These are phyloP conservation scores for Fusarium staphyleae DNA, from an alignment of 2,329 filamentous ascomycete species.

Conservation along the genomic window DNA sequence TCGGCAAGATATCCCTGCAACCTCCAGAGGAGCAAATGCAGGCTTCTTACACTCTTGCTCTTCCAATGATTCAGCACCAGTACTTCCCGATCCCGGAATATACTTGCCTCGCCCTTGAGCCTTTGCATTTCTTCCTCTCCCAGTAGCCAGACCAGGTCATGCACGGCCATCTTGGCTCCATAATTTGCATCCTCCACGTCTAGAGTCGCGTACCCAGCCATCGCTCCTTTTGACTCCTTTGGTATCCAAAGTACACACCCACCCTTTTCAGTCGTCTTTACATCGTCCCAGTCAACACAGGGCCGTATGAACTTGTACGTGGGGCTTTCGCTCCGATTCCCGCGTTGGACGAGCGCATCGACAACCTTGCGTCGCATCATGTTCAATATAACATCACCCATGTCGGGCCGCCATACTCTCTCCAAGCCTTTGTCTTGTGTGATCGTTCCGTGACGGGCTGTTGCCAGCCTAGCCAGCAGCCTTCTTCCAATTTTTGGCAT, in stretches of 20 bases:
- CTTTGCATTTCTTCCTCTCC: constrained; percentile 54
- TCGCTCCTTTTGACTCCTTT: constrained; percentile 30
- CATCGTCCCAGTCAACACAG: constrained; percentile 54
- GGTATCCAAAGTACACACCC: constrained; percentile 57
- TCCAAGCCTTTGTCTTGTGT: constrained; percentile 7
- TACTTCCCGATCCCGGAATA: constrained; percentile 50
- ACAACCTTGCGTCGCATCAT: constrained; percentile 57
- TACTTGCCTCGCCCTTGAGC: constrained; percentile 46
- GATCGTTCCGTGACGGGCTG: constrained; percentile 41
- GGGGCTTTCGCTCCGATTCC: constrained; percentile 19
- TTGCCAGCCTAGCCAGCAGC: constrained; percentile 21
- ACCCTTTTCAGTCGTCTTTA: constrained; percentile 49
- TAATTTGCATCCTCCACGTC: constrained; percentile 48
- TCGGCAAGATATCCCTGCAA: constrained; percentile 61
- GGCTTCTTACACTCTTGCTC: constrained; percentile 49
- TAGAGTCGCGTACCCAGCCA: constrained; percentile 54
- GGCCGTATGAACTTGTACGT: constrained; percentile 50
- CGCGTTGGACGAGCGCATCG: constrained; percentile 51
- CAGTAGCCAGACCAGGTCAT: constrained; percentile 60
- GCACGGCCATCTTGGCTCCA: constrained; percentile 54
- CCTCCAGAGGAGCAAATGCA: constrained; percentile 64
- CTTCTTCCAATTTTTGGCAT: background rate
- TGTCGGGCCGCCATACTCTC: constrained; percentile 56
- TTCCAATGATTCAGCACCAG: constrained; percentile 52
- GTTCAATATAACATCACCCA: constrained; percentile 60